Conservation (phyloP, 2,329 filamentous ascomycete species). For the Penicillium oxalicum region DNA sequence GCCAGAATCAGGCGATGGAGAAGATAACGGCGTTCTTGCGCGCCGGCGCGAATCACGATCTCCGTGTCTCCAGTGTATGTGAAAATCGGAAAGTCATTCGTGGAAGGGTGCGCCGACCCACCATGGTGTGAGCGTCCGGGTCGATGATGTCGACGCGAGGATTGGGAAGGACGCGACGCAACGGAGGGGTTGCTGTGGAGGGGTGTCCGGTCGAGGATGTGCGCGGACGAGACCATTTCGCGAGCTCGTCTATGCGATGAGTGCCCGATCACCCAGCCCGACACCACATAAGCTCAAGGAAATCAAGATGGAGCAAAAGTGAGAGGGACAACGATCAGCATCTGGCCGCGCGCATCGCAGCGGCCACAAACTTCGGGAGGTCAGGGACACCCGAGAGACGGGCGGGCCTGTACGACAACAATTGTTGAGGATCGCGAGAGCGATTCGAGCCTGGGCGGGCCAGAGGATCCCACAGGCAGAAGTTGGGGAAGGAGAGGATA, state of each 20-base stretch:
- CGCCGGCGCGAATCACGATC: slow-evolving; percentile 65
- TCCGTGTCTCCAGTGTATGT: slow-evolving; percentile 88
- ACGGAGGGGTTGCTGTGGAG: slow-evolving; percentile 57
- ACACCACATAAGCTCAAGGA: too few relatives aligned
- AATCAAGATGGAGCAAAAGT: not conserved
- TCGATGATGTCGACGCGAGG: slow-evolving; percentile 58
- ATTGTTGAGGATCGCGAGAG: too few relatives aligned
- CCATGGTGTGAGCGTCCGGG: slow-evolving; percentile 78
- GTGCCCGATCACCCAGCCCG: too few relatives aligned
- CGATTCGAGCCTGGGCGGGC: too few relatives aligned
- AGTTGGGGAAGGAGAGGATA: too few relatives aligned
- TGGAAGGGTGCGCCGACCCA: slow-evolving; percentile 60
- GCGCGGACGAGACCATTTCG: slow-evolving; percentile 40
- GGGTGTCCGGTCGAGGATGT: slow-evolving; percentile 48
- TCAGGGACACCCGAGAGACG: not conserved
- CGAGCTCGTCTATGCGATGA: not conserved
- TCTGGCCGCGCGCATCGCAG: slow-evolving; percentile 8
- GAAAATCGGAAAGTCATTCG: slow-evolving; percentile 92
- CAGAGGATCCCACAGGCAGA: too few relatives aligned
- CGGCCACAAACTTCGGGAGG: slow-evolving; percentile 7
- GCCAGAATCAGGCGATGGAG: slow-evolving; percentile 81
- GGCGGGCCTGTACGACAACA: not conserved
- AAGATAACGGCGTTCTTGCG: slow-evolving; percentile 75
- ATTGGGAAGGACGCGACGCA: slow-evolving; percentile 56
- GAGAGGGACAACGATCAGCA: slow-evolving; percentile 11